Conservation (phyloP, 208 protist species). For the Acanthamoeba culbertsoni region DNA sequence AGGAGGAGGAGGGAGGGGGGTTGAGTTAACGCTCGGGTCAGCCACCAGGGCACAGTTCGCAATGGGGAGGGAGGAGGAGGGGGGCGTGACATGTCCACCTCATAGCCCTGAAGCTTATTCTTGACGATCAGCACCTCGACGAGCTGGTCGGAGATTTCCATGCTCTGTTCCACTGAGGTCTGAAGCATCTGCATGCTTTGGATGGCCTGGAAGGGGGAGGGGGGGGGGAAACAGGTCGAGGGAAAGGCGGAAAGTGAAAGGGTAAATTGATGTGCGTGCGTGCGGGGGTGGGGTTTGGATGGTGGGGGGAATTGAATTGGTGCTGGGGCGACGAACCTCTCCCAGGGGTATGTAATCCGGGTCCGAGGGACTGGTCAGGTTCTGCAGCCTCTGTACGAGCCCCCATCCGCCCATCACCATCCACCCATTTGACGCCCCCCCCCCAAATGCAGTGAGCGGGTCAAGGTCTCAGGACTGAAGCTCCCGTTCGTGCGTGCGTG, state of each 20-base stretch:
- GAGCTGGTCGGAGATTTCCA: conserved; percentile 19
- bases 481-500: no score
- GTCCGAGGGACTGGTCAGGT: not conserved
- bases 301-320: not conserved
- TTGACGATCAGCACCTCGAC: conserved; percentile 26
- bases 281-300: no score
- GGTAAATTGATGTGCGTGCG: not conserved
- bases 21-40: not conserved
- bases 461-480: no score
- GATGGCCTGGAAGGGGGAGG: not conserved
- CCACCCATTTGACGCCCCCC: no score
- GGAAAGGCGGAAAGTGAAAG: not conserved
- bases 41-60: not conserved
- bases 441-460: no score
- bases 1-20: no score
- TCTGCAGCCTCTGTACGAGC: not conserved
- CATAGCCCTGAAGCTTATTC: conserved; percentile 2
- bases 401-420: no score
- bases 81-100: not conserved
- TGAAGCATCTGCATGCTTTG: conserved; percentile 2
- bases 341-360: not conserved
- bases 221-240: not conserved
- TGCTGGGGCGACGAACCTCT: not conserved
- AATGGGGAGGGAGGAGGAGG: not conserved
- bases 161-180: conserved; percentile 2